Evolutionary conservation across 225 moss, liverwort and hornwort species (phyloP).

Genomic region (Asterella californica): DNA sequence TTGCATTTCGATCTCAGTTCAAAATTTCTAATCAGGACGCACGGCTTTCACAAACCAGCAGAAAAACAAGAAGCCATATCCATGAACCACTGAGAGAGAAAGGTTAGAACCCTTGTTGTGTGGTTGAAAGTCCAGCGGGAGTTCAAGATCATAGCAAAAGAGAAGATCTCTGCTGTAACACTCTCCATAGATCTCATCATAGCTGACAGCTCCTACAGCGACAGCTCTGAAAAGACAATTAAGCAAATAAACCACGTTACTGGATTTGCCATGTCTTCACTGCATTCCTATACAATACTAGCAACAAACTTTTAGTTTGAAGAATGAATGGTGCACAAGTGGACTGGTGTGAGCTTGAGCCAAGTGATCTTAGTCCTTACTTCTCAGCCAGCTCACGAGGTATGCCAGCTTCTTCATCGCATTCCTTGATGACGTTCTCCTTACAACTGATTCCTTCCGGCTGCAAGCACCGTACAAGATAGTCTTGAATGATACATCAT

Average conservation of each 20-base stretch:
- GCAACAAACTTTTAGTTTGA: neutral
- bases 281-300: neutral
- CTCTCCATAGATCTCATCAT: conserved; percentile 62
- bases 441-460: conserved; percentile 66
- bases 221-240: conserved; percentile 54
- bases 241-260: conserved; percentile 2
- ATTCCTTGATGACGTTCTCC: conserved; percentile 85
- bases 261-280: neutral
- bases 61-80: neutral
- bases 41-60: neutral
- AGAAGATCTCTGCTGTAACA: conserved; percentile 71
- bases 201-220: conserved; percentile 75
- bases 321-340: neutral
- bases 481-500: neutral
- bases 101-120: conserved; percentile 53
- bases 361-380: conserved; percentile 31
- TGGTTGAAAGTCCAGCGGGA: conserved; percentile 81
- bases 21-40: neutral
- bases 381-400: conserved; percentile 63
- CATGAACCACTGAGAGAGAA: neutral
- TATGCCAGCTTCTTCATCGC: conserved; percentile 92
- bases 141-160: conserved; percentile 95
- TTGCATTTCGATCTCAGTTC: neutral
- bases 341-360: neutral
- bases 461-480: conserved; percentile 34